Evolutionary conservation across 176 grass and related monocot species (phyloP), one percentile per base, ranked within the genome.

Genomic region (Phoenix roebelenii): DNA sequence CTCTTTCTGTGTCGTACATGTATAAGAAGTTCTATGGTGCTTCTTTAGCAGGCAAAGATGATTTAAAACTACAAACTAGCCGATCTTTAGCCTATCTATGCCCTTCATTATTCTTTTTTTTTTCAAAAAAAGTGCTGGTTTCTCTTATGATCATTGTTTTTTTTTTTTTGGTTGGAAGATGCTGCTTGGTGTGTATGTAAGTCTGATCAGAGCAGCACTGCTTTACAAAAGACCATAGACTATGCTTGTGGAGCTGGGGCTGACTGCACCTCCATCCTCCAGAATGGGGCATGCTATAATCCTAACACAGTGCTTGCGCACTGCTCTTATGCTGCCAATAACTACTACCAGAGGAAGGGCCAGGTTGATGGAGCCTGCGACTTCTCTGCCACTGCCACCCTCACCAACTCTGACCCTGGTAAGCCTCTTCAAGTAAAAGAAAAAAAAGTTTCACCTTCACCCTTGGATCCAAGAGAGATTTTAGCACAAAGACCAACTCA

Each of bases 251-350:
- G 92, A 16, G 51, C 92, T 3, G 92, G 87, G 35, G 92, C 87
- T 3, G 92, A 97, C 30, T 97, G 92, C 78, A 75, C 5, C 12
- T 3, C 50, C 7, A 85, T 91, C 75, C 25, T 77, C 9, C 59
- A 80, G 59, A 76, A 63, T 57, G 92, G 92, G 39, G 3, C 20
- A 51, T 97, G 92, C 77, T 91, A 72, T 72, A 91, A 80, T 83
- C 92, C 92, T 32, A 55, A 91, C 79, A 85, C 68, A 23, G 74
- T 90, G 44, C 25, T 60, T 25, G 68, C 86, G 3, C 91, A 96
- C 77, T 96, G 91, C 78, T 96, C 91, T 64, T 96, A 88, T 76
- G 91, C 86, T 49, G 80, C 77, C 64, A 96, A 96, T 74, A 90
- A 78, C 74, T 96, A 85, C 79, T 96, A 82, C 71, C 91, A 96